A percentile compares a stretch with the other conserved stretches of the same genome.
These are phyloP conservation scores for Heterobasidion annosum DNA, from an alignment of 1,284 basidiomycete species.

Conservation along the genomic window DNA sequence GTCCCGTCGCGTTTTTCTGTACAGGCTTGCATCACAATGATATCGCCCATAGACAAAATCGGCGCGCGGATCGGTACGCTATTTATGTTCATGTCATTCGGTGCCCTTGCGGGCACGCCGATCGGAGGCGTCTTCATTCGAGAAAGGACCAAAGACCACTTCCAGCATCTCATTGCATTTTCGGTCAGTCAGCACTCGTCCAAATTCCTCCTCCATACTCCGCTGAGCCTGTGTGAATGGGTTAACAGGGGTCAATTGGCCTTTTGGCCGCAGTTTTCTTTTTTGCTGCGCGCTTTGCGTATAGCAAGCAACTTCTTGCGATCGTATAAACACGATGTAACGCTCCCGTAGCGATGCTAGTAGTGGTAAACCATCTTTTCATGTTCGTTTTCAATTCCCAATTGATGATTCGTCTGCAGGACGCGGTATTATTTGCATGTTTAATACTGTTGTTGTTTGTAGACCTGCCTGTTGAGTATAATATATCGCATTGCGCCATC, in stretches of 20 bases:
- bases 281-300: neutral
- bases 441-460: no score
- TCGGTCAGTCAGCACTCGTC: neutral
- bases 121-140: constrained; percentile 9
- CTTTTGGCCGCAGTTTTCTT: neutral
- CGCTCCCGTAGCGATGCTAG: no score
- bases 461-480: no score
- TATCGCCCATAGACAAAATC: constrained; percentile 18
- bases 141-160: constrained; percentile 1
- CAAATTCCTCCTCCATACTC: neutral
- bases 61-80: constrained; percentile 16
- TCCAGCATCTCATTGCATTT: constrained; percentile 6
- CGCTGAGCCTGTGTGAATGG: neutral
- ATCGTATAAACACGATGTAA: neutral
- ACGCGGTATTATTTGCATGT: no score
- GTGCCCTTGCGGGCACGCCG: constrained; percentile 7
- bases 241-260: neutral
- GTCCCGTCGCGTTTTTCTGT: neutral
- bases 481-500: no score
- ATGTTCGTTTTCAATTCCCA: no score
- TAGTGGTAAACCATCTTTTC: no score
- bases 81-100: constrained; percentile 6
- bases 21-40: constrained; percentile 15
- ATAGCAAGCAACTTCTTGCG: neutral
- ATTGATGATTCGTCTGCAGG: no score